Evolutionary conservation across 1,139 yeast genomes (phyloP), one percentile per base, ranked within the genome.

Genomic region (Cylindricascospora bacillispora): DNA sequence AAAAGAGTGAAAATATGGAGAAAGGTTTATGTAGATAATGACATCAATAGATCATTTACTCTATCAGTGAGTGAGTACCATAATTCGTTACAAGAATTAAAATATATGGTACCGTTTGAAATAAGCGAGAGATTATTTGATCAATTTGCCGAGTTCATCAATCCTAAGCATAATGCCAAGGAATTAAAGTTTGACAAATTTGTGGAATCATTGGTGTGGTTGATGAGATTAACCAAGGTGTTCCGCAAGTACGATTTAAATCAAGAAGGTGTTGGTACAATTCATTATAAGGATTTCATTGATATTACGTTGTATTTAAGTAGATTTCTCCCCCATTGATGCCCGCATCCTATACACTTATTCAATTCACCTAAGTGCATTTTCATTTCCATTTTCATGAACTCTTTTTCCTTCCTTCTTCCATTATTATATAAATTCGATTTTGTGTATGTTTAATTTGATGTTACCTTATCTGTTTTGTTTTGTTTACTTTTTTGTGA

Each of bases 151-250:
- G 56, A 52, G 26, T 49, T 45, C 24, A 39, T 47, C 13, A 45
- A 47, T 26, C 41, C 42, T 11, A 36, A 37, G 36, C 41, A 53
- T 24, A 54, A 56, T 24, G 65, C 65, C 4, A 75, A 74, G 14
- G 75, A 70, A 39, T 62, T 82, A 52, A 74, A 79, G 38, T 83
- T 82, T 52, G 94, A 83, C 54, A 67, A 74, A 51, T 82, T 82
- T 54, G 85, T 82, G 26, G 93, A 82, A 49, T 65, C 81, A 33
- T 65, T 83, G 42, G 80, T 81, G 20, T 78, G 81, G 64, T 60
- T 82, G 44, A 65, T 83, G 52, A 70, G 81, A 39, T 66, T 80
- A 42, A 81, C 93, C 1, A 86, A 79, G 47, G 65, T 76, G 5
- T 82, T 82, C 60, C 78, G 80, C 49, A 75, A 74, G 49, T 79